A percentile compares a stretch with the other conserved stretches of the same genome.
Evolutionary conservation across 2,329 filamentous ascomycete species (phyloP).

Genomic region (Stylonectria norvegica): DNA sequence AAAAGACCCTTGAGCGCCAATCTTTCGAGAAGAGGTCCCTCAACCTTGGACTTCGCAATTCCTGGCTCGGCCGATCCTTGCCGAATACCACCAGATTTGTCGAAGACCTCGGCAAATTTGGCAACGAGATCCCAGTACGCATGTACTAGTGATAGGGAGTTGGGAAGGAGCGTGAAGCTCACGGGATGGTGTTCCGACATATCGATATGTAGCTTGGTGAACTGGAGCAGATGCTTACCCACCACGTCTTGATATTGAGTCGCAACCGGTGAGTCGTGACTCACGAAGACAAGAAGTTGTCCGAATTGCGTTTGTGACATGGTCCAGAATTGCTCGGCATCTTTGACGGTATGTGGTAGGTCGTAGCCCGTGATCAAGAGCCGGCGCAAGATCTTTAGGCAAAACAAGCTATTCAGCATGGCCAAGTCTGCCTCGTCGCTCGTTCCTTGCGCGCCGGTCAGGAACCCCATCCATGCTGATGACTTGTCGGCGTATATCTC

Average conservation of each 20-base stretch:
- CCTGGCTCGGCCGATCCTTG: slow-evolving; percentile 38
- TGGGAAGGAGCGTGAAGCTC: slow-evolving; percentile 78
- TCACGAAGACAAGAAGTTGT: slow-evolving; percentile 65
- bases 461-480: slow-evolving; percentile 61
- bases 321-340: slow-evolving; percentile 77
- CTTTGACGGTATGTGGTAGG: slow-evolving; percentile 71
- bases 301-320: slow-evolving; percentile 74
- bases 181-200: slow-evolving; percentile 78
- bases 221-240: slow-evolving; percentile 84
- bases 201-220: slow-evolving; percentile 86
- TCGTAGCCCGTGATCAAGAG: slow-evolving; percentile 81
- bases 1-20: slow-evolving; percentile 80
- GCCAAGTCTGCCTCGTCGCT: slow-evolving; percentile 57
- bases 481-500: slow-evolving; percentile 76
- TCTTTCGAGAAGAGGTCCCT: slow-evolving; percentile 69
- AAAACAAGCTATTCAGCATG: slow-evolving; percentile 73
- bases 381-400: slow-evolving; percentile 76
- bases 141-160: slow-evolving; percentile 71
- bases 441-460: slow-evolving; percentile 56
- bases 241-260: slow-evolving; percentile 57
- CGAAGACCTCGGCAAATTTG: slow-evolving; percentile 72
- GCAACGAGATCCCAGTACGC: slow-evolving; percentile 84
- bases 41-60: slow-evolving; percentile 47
- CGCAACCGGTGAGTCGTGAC: slow-evolving; percentile 52
- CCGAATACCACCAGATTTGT: slow-evolving; percentile 55